These are phyloP conservation scores for Astraeus odoratus DNA, from an alignment of 768 basidiomycete species.

Conservation along the genomic window DNA sequence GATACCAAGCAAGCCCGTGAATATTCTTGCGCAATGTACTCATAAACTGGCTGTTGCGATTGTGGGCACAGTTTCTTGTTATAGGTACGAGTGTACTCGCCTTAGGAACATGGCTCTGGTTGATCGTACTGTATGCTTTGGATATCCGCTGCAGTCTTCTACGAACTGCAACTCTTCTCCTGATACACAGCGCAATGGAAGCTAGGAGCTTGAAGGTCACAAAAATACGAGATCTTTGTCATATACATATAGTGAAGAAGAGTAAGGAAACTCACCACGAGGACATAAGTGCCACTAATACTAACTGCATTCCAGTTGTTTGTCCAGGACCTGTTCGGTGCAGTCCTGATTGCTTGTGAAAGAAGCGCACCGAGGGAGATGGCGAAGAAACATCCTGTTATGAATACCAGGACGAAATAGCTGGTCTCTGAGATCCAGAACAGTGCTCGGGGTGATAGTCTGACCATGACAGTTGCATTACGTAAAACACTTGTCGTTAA, in stretches of 20 bases:
- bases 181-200: constrained; percentile 58
- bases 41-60: constrained; percentile 47
- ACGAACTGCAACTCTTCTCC: constrained; percentile 61
- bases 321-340: constrained; percentile 45
- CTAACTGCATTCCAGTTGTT: constrained; percentile 63
- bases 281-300: constrained; percentile 62
- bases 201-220: constrained; percentile 37
- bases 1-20: constrained; percentile 66
- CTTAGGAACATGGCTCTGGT: constrained; percentile 52
- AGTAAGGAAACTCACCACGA: constrained; percentile 44
- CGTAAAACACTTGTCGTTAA: too few species aligned
- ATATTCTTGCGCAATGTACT: constrained; percentile 68
- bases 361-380: constrained; percentile 61
- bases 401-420: constrained; percentile 46
- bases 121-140: constrained; percentile 47
- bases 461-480: constrained; percentile 12
- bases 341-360: constrained; percentile 65
- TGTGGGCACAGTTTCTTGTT: constrained; percentile 2
- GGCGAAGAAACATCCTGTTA: constrained; percentile 46
- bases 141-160: constrained; percentile 61
- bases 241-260: neutral
- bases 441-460: constrained; percentile 32
- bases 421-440: constrained; percentile 47
- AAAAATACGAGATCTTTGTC: constrained; percentile 1
- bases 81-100: constrained; percentile 26